Evolutionary conservation across 1,284 basidiomycete species (phyloP), one percentile per base, ranked within the genome.

Genomic region (Albatrellus sp.): DNA sequence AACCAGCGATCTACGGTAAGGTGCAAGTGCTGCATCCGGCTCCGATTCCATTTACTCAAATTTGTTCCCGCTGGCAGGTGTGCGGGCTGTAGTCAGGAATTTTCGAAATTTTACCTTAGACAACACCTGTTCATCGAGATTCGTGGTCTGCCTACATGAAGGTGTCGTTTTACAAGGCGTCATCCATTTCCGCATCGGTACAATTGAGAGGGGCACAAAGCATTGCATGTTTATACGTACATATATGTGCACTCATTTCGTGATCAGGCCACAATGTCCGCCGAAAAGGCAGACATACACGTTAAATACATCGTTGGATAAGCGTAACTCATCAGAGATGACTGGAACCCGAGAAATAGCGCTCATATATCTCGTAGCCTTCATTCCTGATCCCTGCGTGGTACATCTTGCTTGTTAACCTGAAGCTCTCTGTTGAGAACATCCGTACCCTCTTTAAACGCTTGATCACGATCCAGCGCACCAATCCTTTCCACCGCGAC

Each of bases 401-500:
- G 3, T 24, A 7, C 24, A 14, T 43, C 49, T 4, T 37, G 44
- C 56, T 65, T 63, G 51, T 60, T 60, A 57, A 66, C 59, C 50
- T 57, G 50, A 40, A 73, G 72, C 59, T 85, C 83, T 30, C 70
- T 58, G 56, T 88, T 88, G 45, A 88, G 60, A 48, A 72, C 70
- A 29, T 69, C 65, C 10, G 85, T 89, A 16, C 72, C 79, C 24
- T 68, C 65, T 46, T 61, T 61, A 57, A 72, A 71, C 6, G 53
- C 46, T 54, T 81, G 78, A 46, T 64, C 55, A 43, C 60, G 68
- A 52, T 78, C 71, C 49, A 81, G 60, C 37, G 60, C 65, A 5
- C 77, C 76, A 52, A 87, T 75, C 29, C 78, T 68, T 48, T 68
- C 66, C 1, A 88, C 79, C 7, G 73, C 59, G 28, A 88, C 69